These are phyloP conservation scores for Xylaria sp. DNA, from an alignment of 2,329 filamentous ascomycete species.

Conservation along the genomic window DNA sequence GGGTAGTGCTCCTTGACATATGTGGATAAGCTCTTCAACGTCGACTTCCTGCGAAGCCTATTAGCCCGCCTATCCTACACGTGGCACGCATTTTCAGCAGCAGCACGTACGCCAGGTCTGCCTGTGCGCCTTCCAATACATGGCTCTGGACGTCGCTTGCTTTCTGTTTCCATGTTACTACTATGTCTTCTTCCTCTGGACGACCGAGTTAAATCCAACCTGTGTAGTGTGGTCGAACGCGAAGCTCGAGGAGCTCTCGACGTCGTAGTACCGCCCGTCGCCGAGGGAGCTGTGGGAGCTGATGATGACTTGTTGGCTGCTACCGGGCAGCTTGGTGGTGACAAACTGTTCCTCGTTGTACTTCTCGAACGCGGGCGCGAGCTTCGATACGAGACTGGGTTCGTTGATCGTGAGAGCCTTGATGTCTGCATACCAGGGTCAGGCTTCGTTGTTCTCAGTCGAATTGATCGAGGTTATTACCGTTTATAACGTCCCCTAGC, in stretches of 20 bases:
- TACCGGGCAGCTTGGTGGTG: constrained; percentile 85
- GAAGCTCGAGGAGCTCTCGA: constrained; percentile 86
- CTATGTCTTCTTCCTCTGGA: neutral
- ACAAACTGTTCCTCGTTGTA: constrained; percentile 96
- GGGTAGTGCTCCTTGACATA: constrained; percentile 91
- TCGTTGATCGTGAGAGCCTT: constrained; percentile 78
- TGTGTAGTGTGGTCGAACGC: constrained; percentile 82
- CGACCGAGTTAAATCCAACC: constrained; percentile 45
- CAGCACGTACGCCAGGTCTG: constrained; percentile 73
- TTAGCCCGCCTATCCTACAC: constrained; percentile 23
- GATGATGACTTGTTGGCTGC: constrained; percentile 81
- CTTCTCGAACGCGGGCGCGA: constrained; percentile 83
- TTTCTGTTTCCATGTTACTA: constrained; percentile 56
- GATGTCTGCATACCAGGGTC: constrained; percentile 66
- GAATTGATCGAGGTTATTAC: constrained; percentile 48
- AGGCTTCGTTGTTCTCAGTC: neutral
- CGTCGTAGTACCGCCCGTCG: constrained; percentile 84
- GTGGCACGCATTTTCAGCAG: neutral
- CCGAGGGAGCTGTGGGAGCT: constrained; percentile 85
- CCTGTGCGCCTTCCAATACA: constrained; percentile 73
- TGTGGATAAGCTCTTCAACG: constrained; percentile 72
- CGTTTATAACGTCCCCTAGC: constrained; percentile 87
- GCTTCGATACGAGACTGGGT: constrained; percentile 67
- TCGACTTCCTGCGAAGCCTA: constrained; percentile 67
- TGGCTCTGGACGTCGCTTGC: constrained; percentile 82